Percentiles rank a stretch among this genome's conserved stretches.
phyloP scores from a whole-genome alignment of 2,329 filamentous ascomycete genomes.

The Colletotrichum agaves region DNA sequence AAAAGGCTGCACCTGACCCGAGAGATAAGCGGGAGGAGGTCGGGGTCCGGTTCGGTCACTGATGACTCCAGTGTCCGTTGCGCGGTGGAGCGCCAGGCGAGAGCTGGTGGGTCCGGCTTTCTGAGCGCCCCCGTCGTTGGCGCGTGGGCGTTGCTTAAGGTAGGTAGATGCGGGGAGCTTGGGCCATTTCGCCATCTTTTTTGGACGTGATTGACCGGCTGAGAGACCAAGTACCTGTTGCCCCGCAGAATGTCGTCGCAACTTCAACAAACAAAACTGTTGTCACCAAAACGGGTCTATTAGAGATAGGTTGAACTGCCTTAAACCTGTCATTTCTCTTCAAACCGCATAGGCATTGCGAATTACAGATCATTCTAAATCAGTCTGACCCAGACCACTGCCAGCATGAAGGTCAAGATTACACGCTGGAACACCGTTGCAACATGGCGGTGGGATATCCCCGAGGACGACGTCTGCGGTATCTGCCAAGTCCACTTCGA shows the following conservation, averaged over 20 bases:
- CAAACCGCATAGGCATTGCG: not conserved
- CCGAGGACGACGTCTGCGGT: slow-evolving; percentile 96
- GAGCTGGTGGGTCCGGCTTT: not conserved
- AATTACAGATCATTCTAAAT: not conserved
- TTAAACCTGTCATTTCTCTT: not conserved
- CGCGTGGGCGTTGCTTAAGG: not conserved
- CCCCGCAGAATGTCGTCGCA: slow-evolving; percentile 18
- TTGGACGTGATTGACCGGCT: slow-evolving; percentile 28
- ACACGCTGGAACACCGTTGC: slow-evolving; percentile 94
- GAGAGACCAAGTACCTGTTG: not conserved
- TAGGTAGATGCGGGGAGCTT: slow-evolving; percentile 41
- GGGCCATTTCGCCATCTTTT: slow-evolving; percentile 38
- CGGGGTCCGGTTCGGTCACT: slow-evolving; percentile 31
- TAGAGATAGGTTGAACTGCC: not conserved
- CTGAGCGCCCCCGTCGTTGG: too few relatives aligned
- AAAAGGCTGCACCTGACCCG: not conserved
- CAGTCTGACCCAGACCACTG: slow-evolving; percentile 2
- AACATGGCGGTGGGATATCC: slow-evolving; percentile 97
- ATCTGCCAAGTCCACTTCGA: slow-evolving; percentile 99
- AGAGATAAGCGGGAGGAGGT: slow-evolving; percentile 36
- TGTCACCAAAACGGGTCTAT: slow-evolving; percentile 10
- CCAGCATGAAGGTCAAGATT: slow-evolving; percentile 91
- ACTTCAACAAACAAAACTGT: slow-evolving; percentile 28
- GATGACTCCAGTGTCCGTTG: slow-evolving; percentile 22
- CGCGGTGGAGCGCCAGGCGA: slow-evolving; percentile 1